Evolutionary conservation across 1,139 yeast species (phyloP).

Genomic region (Suhomyces coccinellae): DNA sequence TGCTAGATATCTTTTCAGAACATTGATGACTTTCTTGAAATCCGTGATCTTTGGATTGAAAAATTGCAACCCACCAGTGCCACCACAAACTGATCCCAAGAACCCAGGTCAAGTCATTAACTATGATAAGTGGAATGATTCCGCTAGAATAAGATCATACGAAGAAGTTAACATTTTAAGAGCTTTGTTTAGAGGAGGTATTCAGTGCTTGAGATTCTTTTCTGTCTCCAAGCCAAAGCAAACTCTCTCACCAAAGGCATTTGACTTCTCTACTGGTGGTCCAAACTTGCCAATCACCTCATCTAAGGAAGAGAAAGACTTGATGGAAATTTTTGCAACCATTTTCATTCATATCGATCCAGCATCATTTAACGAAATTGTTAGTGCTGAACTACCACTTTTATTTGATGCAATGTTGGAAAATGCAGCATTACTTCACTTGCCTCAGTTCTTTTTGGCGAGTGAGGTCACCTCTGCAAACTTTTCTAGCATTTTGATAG

Average conservation of each 20-base stretch:
- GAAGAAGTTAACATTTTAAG: constrained; percentile 83
- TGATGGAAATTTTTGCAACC: constrained; percentile 94
- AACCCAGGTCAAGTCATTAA: constrained; percentile 59
- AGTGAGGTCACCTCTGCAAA: constrained; percentile 92
- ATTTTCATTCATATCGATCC: constrained; percentile 94
- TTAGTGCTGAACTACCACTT: constrained; percentile 75
- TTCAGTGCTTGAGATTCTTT: constrained; percentile 77
- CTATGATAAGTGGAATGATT: constrained; percentile 74
- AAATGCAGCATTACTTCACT: constrained; percentile 84
- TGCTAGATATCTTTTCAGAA: constrained; percentile 83
- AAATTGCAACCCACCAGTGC: constrained; percentile 86
- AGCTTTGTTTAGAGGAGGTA: constrained; percentile 79
- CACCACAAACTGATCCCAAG: constrained; percentile 55
- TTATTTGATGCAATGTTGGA: constrained; percentile 78
- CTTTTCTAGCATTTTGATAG: constrained; percentile 82
- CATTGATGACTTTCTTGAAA: constrained; percentile 85
- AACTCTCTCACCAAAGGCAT: constrained; percentile 43
- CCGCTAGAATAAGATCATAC: constrained; percentile 76
- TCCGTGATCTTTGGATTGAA: constrained; percentile 89
- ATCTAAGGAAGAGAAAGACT: constrained; percentile 89
- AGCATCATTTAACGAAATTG: constrained; percentile 91
- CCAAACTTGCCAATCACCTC: constrained; percentile 83
- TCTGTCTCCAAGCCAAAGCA: constrained; percentile 53
- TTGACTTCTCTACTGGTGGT: constrained; percentile 68
- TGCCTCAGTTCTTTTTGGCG: constrained; percentile 92